These are phyloP conservation scores for Tetrapisispora arboricola DNA, from an alignment of 805 yeast species.

Conservation along the genomic window DNA sequence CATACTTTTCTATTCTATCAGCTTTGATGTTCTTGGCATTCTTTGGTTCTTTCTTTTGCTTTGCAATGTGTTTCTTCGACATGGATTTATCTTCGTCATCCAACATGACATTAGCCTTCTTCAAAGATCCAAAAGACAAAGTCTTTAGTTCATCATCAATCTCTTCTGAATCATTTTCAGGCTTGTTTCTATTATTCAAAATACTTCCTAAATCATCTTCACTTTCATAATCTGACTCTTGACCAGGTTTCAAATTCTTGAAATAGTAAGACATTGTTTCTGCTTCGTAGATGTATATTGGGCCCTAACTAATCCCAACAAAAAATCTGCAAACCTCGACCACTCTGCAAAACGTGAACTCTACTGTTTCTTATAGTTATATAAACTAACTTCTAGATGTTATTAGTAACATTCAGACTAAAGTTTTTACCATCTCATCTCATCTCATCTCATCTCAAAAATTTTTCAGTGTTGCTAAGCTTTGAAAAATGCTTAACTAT, in stretches of 20 bases:
- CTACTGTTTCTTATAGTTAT: no score
- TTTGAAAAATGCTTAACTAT: background rate
- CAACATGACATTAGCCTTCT: conserved; percentile 39
- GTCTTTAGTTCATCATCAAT: conserved; percentile 40
- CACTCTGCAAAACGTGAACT: no score
- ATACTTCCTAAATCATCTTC: conserved; percentile 14
- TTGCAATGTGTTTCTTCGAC: conserved; percentile 1
- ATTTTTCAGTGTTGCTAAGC: background rate
- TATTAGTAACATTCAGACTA: no score
- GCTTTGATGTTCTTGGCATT: conserved; percentile 5
- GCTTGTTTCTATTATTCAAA: conserved; percentile 38
- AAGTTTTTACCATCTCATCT: conserved; percentile 4
- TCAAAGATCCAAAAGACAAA: conserved; percentile 57
- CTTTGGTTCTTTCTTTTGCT: conserved; percentile 7
- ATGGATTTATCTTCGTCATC: conserved; percentile 27
- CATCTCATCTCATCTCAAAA: conserved; percentile 12
- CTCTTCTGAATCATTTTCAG: conserved; percentile 12
- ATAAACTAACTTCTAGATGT: no score
- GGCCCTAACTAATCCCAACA: background rate
- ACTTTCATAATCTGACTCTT: conserved; percentile 27
- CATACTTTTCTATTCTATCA: background rate
- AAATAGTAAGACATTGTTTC: conserved; percentile 25
- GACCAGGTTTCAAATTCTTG: conserved; percentile 23
- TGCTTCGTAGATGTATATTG: background rate
- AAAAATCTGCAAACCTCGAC: no score